These are phyloP conservation scores for Nymphaea thermarum DNA, from an alignment of 164 flowering plant species.

Conservation along the genomic window DNA sequence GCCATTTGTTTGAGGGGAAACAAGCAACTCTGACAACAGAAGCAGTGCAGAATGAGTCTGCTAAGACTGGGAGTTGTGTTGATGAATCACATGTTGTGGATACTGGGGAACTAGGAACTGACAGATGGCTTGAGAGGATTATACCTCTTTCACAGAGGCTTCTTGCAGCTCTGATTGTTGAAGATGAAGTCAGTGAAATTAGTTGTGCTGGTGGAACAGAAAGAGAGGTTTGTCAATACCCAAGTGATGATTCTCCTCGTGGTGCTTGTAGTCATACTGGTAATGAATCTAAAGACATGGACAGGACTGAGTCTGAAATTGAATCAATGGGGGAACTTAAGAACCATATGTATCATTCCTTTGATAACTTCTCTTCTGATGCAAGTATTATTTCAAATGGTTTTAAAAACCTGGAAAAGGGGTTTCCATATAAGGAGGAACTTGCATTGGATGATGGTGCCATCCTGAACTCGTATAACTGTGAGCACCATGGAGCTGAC, in stretches of 20 bases:
- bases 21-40: slow-evolving; percentile 17
- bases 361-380: slow-evolving; percentile 18
- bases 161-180: slow-evolving; percentile 61
- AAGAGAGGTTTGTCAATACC: slow-evolving; percentile 20
- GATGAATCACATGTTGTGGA: slow-evolving; percentile 20
- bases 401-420: slow-evolving; percentile 21
- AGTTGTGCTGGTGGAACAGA: slow-evolving; percentile 11
- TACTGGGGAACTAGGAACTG: slow-evolving; percentile 20
- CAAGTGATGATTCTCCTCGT: slow-evolving; percentile 23
- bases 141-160: slow-evolving; percentile 57
- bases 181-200: slow-evolving; percentile 32
- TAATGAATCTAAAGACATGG: slow-evolving; percentile 18
- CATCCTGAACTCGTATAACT: neutral
- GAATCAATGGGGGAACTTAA: slow-evolving; percentile 21
- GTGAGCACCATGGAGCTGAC: neutral
- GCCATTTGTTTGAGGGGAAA: slow-evolving; percentile 21
- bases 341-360: slow-evolving; percentile 11
- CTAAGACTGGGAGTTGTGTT: slow-evolving; percentile 12
- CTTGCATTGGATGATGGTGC: slow-evolving; percentile 16
- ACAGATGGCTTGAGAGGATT: slow-evolving; percentile 17
- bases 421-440: slow-evolving; percentile 17
- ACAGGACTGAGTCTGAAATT: slow-evolving; percentile 21
- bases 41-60: slow-evolving; percentile 11
- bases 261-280: slow-evolving; percentile 18
- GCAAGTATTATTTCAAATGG: slow-evolving; percentile 41